These are phyloP conservation scores for Phytophthora cryptogea DNA, from an alignment of 352 stramenopile species.

Conservation along the genomic window DNA sequence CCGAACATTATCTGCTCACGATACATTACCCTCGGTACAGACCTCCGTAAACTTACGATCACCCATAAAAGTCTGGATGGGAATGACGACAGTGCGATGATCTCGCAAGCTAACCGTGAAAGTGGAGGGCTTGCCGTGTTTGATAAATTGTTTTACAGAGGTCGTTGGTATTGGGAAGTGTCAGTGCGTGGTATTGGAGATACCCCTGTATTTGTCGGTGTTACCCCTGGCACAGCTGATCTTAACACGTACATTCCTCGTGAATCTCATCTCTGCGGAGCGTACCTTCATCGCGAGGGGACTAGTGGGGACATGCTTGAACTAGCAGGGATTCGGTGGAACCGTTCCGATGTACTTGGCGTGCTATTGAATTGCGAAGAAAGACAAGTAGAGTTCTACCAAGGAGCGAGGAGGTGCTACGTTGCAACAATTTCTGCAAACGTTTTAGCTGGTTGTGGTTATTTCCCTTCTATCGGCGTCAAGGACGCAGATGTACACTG, in stretches of 20 bases:
- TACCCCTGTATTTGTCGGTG: conserved; percentile 73
- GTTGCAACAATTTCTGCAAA: conserved; percentile 31
- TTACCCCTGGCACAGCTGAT: conserved; percentile 57
- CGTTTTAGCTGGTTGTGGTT: conserved; percentile 26
- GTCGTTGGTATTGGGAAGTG: conserved; percentile 86
- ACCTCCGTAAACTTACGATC: conserved; percentile 69
- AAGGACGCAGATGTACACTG: conserved; percentile 64
- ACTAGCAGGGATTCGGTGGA: conserved; percentile 37
- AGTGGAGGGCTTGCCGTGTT: conserved; percentile 68
- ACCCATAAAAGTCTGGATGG: conserved; percentile 36
- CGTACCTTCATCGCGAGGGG: conserved; percentile 51
- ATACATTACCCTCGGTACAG: conserved; percentile 64
- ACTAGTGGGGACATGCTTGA: conserved; percentile 17
- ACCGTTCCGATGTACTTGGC: conserved; percentile 42
- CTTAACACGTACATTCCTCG: conserved; percentile 49
- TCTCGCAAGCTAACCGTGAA: not conserved
- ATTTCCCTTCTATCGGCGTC: conserved; percentile 66
- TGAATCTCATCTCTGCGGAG: conserved; percentile 26
- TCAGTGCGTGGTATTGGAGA: conserved; percentile 53
- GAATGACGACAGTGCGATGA: conserved; percentile 9
- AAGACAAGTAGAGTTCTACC: conserved; percentile 69
- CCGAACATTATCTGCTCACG: conserved; percentile 76
- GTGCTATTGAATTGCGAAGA: conserved; percentile 71
- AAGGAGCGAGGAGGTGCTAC: conserved; percentile 39
- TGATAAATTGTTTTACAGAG: conserved; percentile 58